Base-by-base conservation (phyloP, 139 green algal genomes). In the Tetraselmis chui region DNA sequence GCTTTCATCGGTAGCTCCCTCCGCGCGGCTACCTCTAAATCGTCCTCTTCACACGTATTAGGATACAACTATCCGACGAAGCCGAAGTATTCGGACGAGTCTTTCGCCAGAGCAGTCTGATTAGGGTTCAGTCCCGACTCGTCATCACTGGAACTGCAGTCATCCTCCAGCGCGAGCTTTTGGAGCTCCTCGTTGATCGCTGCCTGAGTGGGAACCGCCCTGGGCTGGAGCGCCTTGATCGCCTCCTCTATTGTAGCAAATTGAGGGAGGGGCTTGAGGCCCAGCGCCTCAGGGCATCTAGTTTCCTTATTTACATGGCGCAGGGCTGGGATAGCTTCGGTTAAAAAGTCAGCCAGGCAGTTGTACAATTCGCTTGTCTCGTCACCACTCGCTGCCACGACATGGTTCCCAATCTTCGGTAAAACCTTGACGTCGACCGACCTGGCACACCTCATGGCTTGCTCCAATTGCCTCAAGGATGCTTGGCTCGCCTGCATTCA, bases 221-320 rank as follows among this genome's bases (percentile, higher is more conserved):
- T 80, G 0, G 88, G 87, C 1, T 81, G 82, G 31, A 92, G 76
- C 0, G 88, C 88, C 82, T 87, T 81, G 28, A 82, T 24, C 2
- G 87, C 88, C 80, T 91, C 87, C 45, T 90, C 87, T 32, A 91
- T 31, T 22, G 31, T 85, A 2, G 76, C 59, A 76, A 85, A 91
- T 77, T 91, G 76, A 2, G 88, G 88, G 22, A 91, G 82, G 0
- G 88, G 82, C 27, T 31, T 32, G 0, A 91, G 75, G 1, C 74
- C 83, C 2, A 91, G 83, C 28, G 82, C 27, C 77, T 91, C 88
- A 1, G 88, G 87, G 0, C 45, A 76, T 23, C 88, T 87, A 26
- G 1, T 18, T 22, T 1, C 59, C 30, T 25, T 30, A 24, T 24
- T 84, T 0, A 30, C 32, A 1, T 2, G 1, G 2, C 24, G 26